Evolutionary conservation across 108 stramenopile genomes (phyloP).

Genomic region (Pelagomonas calceolata): DNA sequence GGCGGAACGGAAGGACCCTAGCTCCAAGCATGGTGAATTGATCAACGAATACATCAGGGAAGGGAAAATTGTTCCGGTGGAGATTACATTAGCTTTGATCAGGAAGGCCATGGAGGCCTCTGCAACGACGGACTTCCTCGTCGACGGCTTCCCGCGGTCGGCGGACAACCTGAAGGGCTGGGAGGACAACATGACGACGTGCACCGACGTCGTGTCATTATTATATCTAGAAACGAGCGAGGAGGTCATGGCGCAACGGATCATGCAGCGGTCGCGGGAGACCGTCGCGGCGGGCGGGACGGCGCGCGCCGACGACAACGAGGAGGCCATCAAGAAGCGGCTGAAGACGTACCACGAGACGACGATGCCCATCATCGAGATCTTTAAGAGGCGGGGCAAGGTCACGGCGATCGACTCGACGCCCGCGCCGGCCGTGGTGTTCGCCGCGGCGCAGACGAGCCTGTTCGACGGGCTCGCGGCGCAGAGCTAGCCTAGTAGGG

Average conservation of each 20-base stretch:
- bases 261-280: conserved; percentile 1
- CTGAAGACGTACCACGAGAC: conserved; percentile 5
- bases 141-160: conserved; percentile 15
- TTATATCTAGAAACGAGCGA: conserved; percentile 5
- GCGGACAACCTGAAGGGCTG: conserved; percentile 10
- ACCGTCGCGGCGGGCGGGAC: neutral
- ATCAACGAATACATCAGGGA: conserved; percentile 72
- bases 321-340: conserved; percentile 13
- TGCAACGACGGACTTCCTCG: neutral
- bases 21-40: conserved; percentile 55
- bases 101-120: conserved; percentile 1
- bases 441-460: neutral
- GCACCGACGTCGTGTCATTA: neutral
- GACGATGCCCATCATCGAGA: conserved; percentile 10
- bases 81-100: conserved; percentile 5
- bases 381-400: neutral
- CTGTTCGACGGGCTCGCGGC: neutral
- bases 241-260: conserved; percentile 8
- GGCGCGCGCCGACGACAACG: conserved; percentile 11
- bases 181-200: conserved; percentile 1
- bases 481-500: too few relatives aligned
- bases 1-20: conserved; percentile 58
- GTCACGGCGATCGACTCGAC: neutral
- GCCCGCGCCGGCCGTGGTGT: neutral
- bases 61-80: conserved; percentile 33